Evolutionary conservation across 192 early-diverging fungal species (phyloP), one percentile per base, ranked within the genome.

Genomic region (Coemansia sp.): DNA sequence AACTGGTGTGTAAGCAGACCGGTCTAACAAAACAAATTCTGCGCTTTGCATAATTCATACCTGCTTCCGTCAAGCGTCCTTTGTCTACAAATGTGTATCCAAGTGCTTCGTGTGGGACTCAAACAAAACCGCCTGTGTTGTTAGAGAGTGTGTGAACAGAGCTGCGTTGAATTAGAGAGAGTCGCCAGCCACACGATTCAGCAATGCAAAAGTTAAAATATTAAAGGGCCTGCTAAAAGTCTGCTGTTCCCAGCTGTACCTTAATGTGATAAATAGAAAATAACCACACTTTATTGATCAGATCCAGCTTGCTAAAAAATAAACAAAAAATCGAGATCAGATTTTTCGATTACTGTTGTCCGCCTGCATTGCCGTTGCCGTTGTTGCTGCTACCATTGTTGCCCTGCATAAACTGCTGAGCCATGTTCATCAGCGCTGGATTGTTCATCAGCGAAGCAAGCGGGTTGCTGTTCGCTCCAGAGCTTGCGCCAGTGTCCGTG

Each of bases 381-480:
- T 31, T 43, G 60, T 43, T 62, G 29, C 21, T 40, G 61, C 35
- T 56, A 16, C 50, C 56, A 38, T 22, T 58, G 48, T 52, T 38
- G 35, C 45, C 48, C 10, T 50, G 47, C 89, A 93, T 89, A 84
- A 98, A 91, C 69, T 88, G 87, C 74, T 81, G 91, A 60, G 92
- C 97, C 95, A 97, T 97, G 67, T 80, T 81, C 95, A 96, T 96
- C 58, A 99, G 80, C 28, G 87, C 88, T 21, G 97, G 97, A 83
- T 99, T 95, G 71, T 71, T 92, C 87, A 96, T 81, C 79, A 96
- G 82, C 35, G 88, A 79, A 10, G 82, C 87, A 48, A 93, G 75
- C 70, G 94, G 91, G 77, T 91, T 81, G 54, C 88, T 88, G 28
- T 86, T 85, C 11, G 84, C 78, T 28, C 86, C 90, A 56, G 82